Conservation (phyloP, 495 filamentous ascomycete species). For the Echria macrotheca region DNA sequence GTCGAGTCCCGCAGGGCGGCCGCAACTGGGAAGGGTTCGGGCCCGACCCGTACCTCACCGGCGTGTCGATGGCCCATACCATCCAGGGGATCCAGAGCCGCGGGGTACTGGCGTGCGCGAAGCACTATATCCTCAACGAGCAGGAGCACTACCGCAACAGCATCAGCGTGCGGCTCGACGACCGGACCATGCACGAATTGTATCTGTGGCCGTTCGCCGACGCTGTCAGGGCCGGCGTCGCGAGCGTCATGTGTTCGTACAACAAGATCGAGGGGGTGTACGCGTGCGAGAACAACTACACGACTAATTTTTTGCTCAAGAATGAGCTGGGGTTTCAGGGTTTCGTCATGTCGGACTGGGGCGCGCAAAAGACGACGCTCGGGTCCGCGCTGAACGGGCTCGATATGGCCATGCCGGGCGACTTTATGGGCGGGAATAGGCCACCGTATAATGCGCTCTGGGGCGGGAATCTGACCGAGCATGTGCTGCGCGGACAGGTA, state of each 20-base stretch:
- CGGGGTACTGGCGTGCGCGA: slow-evolving; percentile 55
- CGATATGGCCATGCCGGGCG: slow-evolving; percentile 95
- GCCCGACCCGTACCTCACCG: slow-evolving; percentile 55
- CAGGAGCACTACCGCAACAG: slow-evolving; percentile 36
- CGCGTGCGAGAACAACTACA: slow-evolving; percentile 40
- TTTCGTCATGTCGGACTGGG: slow-evolving; percentile 81
- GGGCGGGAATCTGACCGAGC: slow-evolving; percentile 69
- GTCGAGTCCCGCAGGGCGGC: slow-evolving; percentile 55
- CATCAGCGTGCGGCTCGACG: slow-evolving; percentile 53
- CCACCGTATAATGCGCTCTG: slow-evolving; percentile 52
- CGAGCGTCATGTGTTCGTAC: slow-evolving; percentile 60
- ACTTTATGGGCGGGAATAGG: slow-evolving; percentile 43
- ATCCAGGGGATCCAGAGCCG: slow-evolving; percentile 51
- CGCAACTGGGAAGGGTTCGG: slow-evolving; percentile 62
- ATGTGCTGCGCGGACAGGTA: slow-evolving; percentile 67
- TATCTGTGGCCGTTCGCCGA: slow-evolving; percentile 71
- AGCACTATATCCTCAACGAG: slow-evolving; percentile 53
- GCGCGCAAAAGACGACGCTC: slow-evolving; percentile 78
- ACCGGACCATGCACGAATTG: slow-evolving; percentile 61
- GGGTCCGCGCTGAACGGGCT: slow-evolving; percentile 73
- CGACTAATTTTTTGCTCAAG: slow-evolving; percentile 47
- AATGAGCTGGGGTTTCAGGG: slow-evolving; percentile 52
- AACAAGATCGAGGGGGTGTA: slow-evolving; percentile 46
- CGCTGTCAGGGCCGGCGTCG: slow-evolving; percentile 53
- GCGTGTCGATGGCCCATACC: slow-evolving; percentile 49